Conservation (phyloP, 176 grass and related monocot genomes). For the maize (Zea mays) region Zm-B73-REFERENCE-NAM-5.0 NC_050098.1:214496001-214496500, state of each 20-base stretch:
- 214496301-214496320: not conserved
- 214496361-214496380: not conserved
- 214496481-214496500: too few relatives aligned
- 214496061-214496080: not conserved
- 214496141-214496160: slow-evolving; percentile 50
- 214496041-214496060: too few relatives aligned
- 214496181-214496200: slow-evolving; percentile 59
- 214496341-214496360: too few relatives aligned
- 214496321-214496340: not conserved
- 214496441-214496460: not conserved
- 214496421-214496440: not conserved
- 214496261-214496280: not conserved
- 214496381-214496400: slow-evolving; percentile 30
- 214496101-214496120: not conserved
- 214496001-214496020: slow-evolving; percentile 16
- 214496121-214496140: not conserved
- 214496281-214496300: not conserved
- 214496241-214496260: slow-evolving; percentile 46
- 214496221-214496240: slow-evolving; percentile 39
- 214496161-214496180: slow-evolving; percentile 53
- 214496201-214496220: slow-evolving; percentile 52
- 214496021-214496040: not conserved
- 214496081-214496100: not conserved
- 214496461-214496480: not conserved
- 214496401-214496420: slow-evolving; percentile 44